phyloP scores from a whole-genome alignment of 179 eudicot genomes.

The Spinacia oleracea region DNA sequence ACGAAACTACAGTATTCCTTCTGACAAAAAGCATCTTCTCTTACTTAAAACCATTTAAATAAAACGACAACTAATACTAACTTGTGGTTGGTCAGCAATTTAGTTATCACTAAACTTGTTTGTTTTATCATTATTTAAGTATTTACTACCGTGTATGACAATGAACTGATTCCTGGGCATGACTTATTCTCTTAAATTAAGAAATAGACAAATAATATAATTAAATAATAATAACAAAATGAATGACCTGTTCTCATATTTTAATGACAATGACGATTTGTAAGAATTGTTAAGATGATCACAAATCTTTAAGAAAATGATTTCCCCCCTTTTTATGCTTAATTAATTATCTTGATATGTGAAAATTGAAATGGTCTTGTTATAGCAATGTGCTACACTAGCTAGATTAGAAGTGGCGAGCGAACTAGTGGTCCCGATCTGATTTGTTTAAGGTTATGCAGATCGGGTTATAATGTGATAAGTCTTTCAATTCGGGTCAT shows the following conservation, averaged over 20 bases:
- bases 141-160: not conserved
- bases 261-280: slow-evolving; percentile 1
- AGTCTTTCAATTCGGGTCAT: no score
- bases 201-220: not conserved
- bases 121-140: not conserved
- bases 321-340: not conserved
- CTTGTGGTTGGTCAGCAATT: slow-evolving; percentile 17
- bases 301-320: slow-evolving; percentile 23
- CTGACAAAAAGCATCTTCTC: slow-evolving; percentile 27
- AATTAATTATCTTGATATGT: not conserved
- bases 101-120: not conserved
- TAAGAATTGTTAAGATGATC: not conserved
- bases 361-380: slow-evolving; percentile 10
- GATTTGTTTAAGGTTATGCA: no score
- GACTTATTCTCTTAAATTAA: slow-evolving; percentile 14
- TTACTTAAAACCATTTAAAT: slow-evolving; percentile 19
- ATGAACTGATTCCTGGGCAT: slow-evolving; percentile 17
- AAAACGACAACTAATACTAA: not conserved
- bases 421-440: no score
- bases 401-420: no score
- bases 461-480: no score
- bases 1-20: slow-evolving; percentile 19
- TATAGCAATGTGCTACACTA: not conserved
- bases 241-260: slow-evolving; percentile 18
- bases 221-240: not conserved